Conservation (phyloP, 768 basidiomycete species). For the Boletus speciosus region DNA sequence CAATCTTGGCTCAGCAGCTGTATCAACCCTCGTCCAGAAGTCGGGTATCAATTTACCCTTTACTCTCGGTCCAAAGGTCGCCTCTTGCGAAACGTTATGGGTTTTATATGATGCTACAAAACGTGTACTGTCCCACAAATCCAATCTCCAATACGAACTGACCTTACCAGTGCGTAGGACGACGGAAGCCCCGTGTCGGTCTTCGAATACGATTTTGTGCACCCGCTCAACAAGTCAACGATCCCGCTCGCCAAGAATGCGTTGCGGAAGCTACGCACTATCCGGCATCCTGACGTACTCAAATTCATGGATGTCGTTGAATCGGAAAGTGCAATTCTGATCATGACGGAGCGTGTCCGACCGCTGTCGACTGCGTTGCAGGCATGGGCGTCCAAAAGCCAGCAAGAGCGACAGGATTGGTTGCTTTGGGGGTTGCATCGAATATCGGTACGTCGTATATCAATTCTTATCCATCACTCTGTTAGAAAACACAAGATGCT, state of each 20-base stretch:
- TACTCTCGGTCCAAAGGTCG: conserved; percentile 70
- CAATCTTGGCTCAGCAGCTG: conserved; percentile 80
- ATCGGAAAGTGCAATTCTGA: conserved; percentile 80
- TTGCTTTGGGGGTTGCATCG: conserved; percentile 91
- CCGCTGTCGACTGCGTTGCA: conserved; percentile 65
- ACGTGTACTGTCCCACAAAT: conserved; percentile 50
- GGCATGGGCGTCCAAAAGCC: conserved; percentile 57
- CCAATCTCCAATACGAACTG: conserved; percentile 7
- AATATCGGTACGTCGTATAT: conserved; percentile 57
- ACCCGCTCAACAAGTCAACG: conserved; percentile 52
- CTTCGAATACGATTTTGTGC: conserved; percentile 85
- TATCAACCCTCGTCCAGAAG: conserved; percentile 87
- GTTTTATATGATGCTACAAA: conserved; percentile 84
- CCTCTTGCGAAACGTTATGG: conserved; percentile 73
- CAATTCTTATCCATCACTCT: background rate
- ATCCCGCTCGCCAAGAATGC: conserved; percentile 85
- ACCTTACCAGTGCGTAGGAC: conserved; percentile 54
- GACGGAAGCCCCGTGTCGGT: conserved; percentile 82
- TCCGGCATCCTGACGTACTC: conserved; percentile 92
- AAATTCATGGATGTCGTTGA: conserved; percentile 94
- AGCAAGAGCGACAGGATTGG: conserved; percentile 81
- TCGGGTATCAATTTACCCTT: conserved; percentile 91
- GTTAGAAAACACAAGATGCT: background rate
- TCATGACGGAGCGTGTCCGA: conserved; percentile 91
- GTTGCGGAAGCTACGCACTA: conserved; percentile 83